Base-by-base conservation (phyloP, 768 basidiomycete genomes). In the Mycena vulgaris region DNA sequence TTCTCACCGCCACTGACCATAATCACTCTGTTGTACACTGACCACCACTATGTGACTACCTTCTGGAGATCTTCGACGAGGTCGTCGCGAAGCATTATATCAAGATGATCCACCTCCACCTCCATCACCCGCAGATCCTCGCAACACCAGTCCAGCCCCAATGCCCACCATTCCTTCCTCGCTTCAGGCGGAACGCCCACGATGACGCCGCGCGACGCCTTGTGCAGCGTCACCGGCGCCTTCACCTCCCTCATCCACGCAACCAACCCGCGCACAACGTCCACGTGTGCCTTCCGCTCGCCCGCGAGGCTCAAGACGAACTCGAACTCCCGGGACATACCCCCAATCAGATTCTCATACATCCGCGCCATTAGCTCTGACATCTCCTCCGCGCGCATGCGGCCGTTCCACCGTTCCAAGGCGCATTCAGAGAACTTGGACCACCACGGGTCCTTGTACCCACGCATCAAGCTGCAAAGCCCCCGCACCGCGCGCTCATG, bases 381-480 rank as follows among this genome's bases (percentile, higher is more conserved):
- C 58, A 59, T 59, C 5, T 59, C 40, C 14, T 28, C 40, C 16
- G 16, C 2, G 27, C 40, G 42, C 40, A 59, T 1, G 7, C 58
- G 58, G 19, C 58, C 58, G 30, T 45, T 59, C 58, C 58, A 59
- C 40, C 58, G 58, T 42, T 59, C 58, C 58, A 40, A 59, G 9
- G 31, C 30, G 19, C 16, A 2, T 8, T 1, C 58, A 21, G 58
- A 25, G 16, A 59, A 59, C 42, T 31, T 30, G 40, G 21, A 6
- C 58, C 58, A 47, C 58, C 58, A 59, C 9, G 58, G 17, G 21
- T 59, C 35, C 5, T 56, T 37, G 33, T 23, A 56, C 7, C 9
- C n/a, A 8, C 53, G 53, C 3, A 3, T 6, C 31, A 56, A 17
- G 19, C 27, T 4, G 33, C 53, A 56, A 33, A n/a, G 2, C 5